Percentiles rank a stretch among this genome's conserved stretches.
Conservation (phyloP, 805 yeast species). For the Debaryomyces maramus region DNA sequence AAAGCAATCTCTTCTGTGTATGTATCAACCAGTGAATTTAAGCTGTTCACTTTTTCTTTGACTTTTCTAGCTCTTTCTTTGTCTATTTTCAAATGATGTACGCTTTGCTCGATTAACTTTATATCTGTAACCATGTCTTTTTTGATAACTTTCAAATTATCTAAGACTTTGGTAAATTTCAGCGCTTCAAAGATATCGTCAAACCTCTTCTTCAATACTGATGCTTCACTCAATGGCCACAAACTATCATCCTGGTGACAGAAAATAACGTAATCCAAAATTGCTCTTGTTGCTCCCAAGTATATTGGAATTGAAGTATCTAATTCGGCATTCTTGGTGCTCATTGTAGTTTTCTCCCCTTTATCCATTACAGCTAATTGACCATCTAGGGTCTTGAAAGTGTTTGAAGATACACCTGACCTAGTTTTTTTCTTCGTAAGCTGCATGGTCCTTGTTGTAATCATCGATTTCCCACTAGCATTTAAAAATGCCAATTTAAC, state of each 20-base stretch:
- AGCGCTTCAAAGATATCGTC: constrained; percentile 97
- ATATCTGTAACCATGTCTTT: constrained; percentile 79
- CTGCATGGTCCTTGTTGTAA: constrained; percentile 83
- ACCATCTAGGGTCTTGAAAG: constrained; percentile 91
- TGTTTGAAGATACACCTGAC: constrained; percentile 41
- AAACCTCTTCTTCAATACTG: constrained; percentile 82
- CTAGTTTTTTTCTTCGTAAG: constrained; percentile 54
- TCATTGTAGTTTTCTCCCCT: constrained; percentile 71
- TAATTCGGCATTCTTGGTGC: constrained; percentile 80
- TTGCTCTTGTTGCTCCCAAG: constrained; percentile 85
- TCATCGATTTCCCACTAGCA: constrained; percentile 73
- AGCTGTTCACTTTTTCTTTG: constrained; percentile 43
- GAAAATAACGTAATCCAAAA: constrained; percentile 88
- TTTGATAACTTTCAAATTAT: constrained; percentile 68
- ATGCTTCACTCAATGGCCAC: constrained; percentile 96
- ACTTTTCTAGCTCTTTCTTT: constrained; percentile 68
- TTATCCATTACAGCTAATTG: constrained; percentile 66
- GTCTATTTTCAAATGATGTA: constrained; percentile 72
- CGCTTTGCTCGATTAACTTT: constrained; percentile 73
- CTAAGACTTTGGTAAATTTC: constrained; percentile 88
- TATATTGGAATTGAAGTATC: constrained; percentile 78
- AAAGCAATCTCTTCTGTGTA: constrained; percentile 48
- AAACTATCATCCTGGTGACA: constrained; percentile 97
- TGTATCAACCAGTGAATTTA: constrained; percentile 43
- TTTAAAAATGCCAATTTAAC: constrained; percentile 83